Base-by-base conservation (phyloP, 768 basidiomycete species). In the Panus rudis region DNA sequence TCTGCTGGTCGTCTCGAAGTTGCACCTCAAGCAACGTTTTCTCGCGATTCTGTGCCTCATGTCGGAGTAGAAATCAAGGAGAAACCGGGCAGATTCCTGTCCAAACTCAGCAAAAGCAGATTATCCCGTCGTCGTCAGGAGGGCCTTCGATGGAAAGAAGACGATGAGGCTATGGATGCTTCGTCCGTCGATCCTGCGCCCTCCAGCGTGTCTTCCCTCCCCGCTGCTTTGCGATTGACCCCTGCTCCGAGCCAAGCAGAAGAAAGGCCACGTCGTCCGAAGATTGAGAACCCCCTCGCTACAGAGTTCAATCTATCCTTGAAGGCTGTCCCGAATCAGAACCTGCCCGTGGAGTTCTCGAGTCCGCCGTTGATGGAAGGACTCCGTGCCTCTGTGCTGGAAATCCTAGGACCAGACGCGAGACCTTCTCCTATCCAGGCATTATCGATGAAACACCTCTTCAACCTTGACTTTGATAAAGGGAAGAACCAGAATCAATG, bases 391-490 rank as follows among this genome's bases (percentile, higher is more conserved):
- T 78, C 76, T 28, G 54, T 92, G 7, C 62, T 67, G 6, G 75
- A 78, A 20, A 59, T 75, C 2, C 67, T 90, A 6, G 86, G 84
- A 3, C 63, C 63, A 5, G 51, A 68, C 21, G 73, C 78, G 1
- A 56, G 39, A 6, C 87, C 91, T 3, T 90, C 87, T 0, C 75
- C 81, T 0, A 91, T 93, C n/a, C 89, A 92, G 57, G 70, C 78
- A 0, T 67, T 90, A 37, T 76, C 84, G 17, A 54, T 91, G 16
- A 78, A 82, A 49, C 78, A 81, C 63, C 60, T 89, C 14, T 59
- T 87, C 41, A 41, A 47, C 25, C 23, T 37, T 28, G 32, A 52
- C 30, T n/a, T 27, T 19, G 19, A 52, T 41, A 21, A 50, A 46
- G 53, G 62, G 46, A 56, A 56, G 20, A 70, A 66, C 56, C 65